Conservation (phyloP, 2,329 filamentous ascomycete genomes). For the Blastomyces gilchristii region DNA sequence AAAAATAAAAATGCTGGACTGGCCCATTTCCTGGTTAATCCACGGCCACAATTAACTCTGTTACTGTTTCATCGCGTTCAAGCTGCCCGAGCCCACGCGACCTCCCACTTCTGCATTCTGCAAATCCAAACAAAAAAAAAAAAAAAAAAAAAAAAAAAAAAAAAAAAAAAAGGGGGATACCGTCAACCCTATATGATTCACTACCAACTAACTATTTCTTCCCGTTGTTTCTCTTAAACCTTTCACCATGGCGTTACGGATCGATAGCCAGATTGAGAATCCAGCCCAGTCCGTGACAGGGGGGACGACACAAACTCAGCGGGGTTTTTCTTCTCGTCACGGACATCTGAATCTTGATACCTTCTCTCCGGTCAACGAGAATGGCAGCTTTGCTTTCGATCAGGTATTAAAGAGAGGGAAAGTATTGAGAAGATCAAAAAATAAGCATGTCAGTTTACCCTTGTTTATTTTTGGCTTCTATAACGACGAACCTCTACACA, state of each 20-base stretch:
- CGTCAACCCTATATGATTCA: background rate
- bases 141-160: too few relatives aligned
- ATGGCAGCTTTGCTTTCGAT: slow-evolving; percentile 93
- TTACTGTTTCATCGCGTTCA: too few relatives aligned
- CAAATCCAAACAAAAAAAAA: background rate
- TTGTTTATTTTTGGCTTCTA: slow-evolving; percentile 6
- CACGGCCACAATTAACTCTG: slow-evolving; percentile 1
- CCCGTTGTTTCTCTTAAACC: background rate
- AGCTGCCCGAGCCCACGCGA: background rate
- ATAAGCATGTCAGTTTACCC: slow-evolving; percentile 62
- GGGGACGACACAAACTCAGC: slow-evolving; percentile 3
- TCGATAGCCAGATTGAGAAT: slow-evolving; percentile 6
- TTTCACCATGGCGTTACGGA: slow-evolving; percentile 3
- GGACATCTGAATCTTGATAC: slow-evolving; percentile 50
- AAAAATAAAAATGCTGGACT: background rate
- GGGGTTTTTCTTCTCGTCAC: slow-evolving; percentile 24
- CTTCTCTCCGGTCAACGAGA: slow-evolving; percentile 81
- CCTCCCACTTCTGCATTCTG: background rate
- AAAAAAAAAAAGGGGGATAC: background rate
- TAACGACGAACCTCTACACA: background rate
- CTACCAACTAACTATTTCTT: background rate
- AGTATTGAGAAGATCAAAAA: slow-evolving; percentile 78
- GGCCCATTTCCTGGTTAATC: background rate
- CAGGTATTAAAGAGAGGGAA: slow-evolving; percentile 82
- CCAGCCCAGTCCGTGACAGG: background rate